Percentiles rank a stretch among this genome's conserved stretches.
Evolutionary conservation across 2,329 filamentous ascomycete species (phyloP).

Genomic region (Hansfordia pulvinata): DNA sequence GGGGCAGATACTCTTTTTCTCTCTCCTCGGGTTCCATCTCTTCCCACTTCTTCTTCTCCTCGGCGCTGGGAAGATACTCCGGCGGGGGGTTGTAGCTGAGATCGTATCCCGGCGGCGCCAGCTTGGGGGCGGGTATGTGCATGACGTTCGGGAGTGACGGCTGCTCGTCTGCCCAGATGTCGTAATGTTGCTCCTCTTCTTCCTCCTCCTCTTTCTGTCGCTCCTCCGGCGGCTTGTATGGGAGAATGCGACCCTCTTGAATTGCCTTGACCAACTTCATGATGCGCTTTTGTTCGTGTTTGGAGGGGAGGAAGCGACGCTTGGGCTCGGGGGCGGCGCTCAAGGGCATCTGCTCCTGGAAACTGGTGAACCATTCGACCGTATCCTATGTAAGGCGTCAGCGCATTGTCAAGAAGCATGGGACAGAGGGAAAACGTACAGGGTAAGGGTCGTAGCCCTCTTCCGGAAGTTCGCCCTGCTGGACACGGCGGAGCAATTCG

Average conservation of each 20-base stretch:
- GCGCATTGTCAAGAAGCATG: constrained; percentile 1
- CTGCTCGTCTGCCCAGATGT: constrained; percentile 90
- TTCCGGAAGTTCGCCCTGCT: constrained; percentile 75
- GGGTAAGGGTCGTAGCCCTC: constrained; percentile 91
- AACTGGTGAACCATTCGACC: constrained; percentile 86
- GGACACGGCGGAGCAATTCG: constrained; percentile 75
- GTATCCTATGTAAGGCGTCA: constrained; percentile 43
- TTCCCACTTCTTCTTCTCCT: constrained; percentile 78
- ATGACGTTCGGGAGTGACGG: constrained; percentile 74
- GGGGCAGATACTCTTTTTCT: constrained; percentile 77
- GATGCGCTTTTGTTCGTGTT: constrained; percentile 89
- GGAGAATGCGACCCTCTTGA: constrained; percentile 82
- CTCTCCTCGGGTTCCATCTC: constrained; percentile 78
- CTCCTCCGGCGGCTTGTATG: constrained; percentile 66
- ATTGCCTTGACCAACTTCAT: constrained; percentile 98
- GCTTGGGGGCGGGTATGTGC: constrained; percentile 89
- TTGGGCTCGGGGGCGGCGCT: constrained; percentile 94
- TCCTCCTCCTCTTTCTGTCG: constrained; percentile 57
- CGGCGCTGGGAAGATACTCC: constrained; percentile 80
- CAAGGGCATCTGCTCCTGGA: constrained; percentile 85
- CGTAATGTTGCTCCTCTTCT: constrained; percentile 60
- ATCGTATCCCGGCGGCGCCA: constrained; percentile 85
- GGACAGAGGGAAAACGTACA: constrained; percentile 29
- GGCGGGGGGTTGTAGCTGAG: constrained; percentile 92
- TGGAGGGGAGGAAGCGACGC: constrained; percentile 86